A percentile compares a stretch with the other conserved stretches of the same genome.
phyloP scores from a whole-genome alignment of 345 rosid genomes.

The Heritiera fomes region DNA sequence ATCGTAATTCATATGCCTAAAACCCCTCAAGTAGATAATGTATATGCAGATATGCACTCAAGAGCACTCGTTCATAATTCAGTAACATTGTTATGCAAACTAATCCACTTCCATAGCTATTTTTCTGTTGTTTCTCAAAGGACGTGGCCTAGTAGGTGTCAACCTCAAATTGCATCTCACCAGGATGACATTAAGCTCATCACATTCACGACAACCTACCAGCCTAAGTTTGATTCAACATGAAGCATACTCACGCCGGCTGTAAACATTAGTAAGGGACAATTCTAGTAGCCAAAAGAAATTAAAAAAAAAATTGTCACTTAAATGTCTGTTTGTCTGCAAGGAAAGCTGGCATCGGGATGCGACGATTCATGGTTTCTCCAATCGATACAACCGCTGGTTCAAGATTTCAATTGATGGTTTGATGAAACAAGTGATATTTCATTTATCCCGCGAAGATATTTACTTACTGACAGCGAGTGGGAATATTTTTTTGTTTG shows the following conservation, averaged over 20 bases:
- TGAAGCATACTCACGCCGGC: not conserved
- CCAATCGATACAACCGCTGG: conserved; percentile 52
- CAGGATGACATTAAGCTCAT: not conserved
- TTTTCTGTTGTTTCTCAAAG: not conserved
- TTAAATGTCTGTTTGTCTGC: conserved; percentile 44
- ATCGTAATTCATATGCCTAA: not conserved
- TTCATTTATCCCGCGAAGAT: conserved; percentile 36
- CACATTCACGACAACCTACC: not conserved
- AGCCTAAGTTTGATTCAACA: not conserved
- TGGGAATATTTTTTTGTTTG: conserved; percentile 56
- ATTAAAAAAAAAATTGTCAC: not conserved
- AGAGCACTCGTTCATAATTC: not conserved
- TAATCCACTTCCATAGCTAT: not conserved
- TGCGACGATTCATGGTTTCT: conserved; percentile 53
- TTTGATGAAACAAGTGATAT: conserved; percentile 34
- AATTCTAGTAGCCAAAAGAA: not conserved
- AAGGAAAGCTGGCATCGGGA: conserved; percentile 74
- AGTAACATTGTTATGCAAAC: not conserved
- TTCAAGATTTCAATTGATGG: conserved; percentile 52
- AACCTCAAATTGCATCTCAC: not conserved
- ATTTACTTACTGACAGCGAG: conserved; percentile 54
- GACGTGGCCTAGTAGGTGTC: not conserved
- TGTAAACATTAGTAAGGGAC: conserved; percentile 1
- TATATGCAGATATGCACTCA: not conserved
- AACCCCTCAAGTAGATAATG: not conserved